A percentile compares a stretch with the other conserved stretches of the same genome.
phyloP scores from a whole-genome alignment of 2,329 filamentous ascomycete genomes.

The Xylaria sp. region DNA sequence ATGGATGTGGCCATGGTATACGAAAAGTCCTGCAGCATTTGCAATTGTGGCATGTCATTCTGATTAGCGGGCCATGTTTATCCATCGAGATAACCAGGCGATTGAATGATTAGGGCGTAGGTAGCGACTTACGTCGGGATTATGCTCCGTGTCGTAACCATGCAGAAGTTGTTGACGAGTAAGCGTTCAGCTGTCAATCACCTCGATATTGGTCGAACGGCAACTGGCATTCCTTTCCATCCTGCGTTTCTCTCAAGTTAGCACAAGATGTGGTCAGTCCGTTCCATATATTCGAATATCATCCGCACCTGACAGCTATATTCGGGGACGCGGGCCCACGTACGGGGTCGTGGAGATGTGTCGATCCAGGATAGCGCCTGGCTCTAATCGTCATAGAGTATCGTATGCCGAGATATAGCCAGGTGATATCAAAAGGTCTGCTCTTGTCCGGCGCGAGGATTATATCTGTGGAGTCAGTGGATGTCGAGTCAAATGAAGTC shows the following conservation, averaged over 20 bases:
- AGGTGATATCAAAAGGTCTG: background rate
- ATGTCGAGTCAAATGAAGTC: background rate
- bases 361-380: background rate
- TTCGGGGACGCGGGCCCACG: background rate
- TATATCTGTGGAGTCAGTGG: background rate
- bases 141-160: background rate
- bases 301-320: background rate
- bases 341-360: background rate
- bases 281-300: background rate
- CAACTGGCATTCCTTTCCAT: background rate
- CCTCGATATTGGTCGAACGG: background rate
- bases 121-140: background rate
- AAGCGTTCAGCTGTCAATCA: background rate
- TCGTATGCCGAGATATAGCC: background rate
- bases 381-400: background rate
- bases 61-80: background rate
- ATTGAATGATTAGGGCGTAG: background rate
- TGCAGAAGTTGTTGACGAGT: background rate
- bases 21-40: background rate
- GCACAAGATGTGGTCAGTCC: background rate
- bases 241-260: background rate
- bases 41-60: background rate
- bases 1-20: background rate
- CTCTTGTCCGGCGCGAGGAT: background rate
- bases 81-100: background rate